Percentiles rank a stretch among this genome's conserved stretches.
These are phyloP conservation scores for Nannizziopsis arthrosporioides DNA, from an alignment of 2,329 filamentous ascomycete genomes.

Conservation along the genomic window DNA sequence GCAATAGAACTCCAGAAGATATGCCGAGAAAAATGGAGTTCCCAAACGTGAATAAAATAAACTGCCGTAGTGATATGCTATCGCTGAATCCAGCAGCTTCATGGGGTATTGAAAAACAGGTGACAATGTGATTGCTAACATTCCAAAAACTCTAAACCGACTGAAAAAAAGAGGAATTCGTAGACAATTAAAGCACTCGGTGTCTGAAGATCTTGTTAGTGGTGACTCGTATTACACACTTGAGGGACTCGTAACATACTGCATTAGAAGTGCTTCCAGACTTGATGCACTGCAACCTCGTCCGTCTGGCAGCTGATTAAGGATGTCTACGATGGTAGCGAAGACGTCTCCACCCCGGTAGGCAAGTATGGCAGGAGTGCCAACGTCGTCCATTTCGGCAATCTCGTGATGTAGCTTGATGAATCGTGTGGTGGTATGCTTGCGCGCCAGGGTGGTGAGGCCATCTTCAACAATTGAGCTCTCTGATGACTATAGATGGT, in stretches of 20 bases:
- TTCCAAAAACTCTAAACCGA: background rate
- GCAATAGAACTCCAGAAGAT: conserved; percentile 1
- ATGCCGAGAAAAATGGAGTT: background rate
- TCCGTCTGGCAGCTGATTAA: conserved; percentile 66
- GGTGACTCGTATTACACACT: conserved; percentile 1
- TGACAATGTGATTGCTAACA: background rate
- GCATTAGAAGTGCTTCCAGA: conserved; percentile 47
- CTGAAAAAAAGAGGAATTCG: background rate
- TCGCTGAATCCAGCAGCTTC: conserved; percentile 8
- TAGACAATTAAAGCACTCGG: conserved; percentile 22
- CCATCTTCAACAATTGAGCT: conserved; percentile 69
- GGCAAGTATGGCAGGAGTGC: conserved; percentile 75
- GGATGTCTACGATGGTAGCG: conserved; percentile 74
- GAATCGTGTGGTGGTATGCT: conserved; percentile 64
- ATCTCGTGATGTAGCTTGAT: conserved; percentile 84
- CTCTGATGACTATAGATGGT: conserved; percentile 53
- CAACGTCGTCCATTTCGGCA: conserved; percentile 84
- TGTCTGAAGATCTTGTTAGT: conserved; percentile 18
- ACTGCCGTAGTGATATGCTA: background rate
- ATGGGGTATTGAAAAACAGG: background rate
- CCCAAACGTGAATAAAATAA: background rate
- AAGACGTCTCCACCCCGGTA: conserved; percentile 87
- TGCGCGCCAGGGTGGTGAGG: conserved; percentile 59
- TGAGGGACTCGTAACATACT: conserved; percentile 30
- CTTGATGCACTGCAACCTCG: conserved; percentile 40